A percentile compares a stretch with the other conserved stretches of the same genome.
These are phyloP conservation scores for Syzygium aromaticum DNA, from an alignment of 345 rosid genomes.

Conservation along the genomic window DNA sequence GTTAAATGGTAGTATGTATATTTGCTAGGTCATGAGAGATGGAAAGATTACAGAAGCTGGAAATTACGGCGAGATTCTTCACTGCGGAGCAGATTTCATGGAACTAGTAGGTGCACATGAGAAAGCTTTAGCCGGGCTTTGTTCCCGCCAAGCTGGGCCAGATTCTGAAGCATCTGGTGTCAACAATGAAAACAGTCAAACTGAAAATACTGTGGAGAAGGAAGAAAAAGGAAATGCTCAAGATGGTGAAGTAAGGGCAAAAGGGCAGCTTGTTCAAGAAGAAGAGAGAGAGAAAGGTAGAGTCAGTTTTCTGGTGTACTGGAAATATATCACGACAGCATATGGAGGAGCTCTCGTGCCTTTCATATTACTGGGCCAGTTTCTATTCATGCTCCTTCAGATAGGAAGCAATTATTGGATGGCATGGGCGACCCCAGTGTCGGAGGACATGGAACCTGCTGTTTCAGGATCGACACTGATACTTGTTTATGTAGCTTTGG, in stretches of 20 bases:
- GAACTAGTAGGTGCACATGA: constrained; percentile 74
- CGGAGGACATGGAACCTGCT: constrained; percentile 35
- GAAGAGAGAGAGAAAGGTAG: constrained; percentile 87
- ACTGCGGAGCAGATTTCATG: constrained; percentile 57
- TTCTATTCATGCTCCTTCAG: constrained; percentile 46
- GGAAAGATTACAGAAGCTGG: constrained; percentile 72
- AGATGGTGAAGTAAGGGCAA: constrained; percentile 27
- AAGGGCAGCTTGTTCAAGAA: constrained; percentile 73
- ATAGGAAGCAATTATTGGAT: constrained; percentile 81
- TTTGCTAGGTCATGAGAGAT: constrained; percentile 70
- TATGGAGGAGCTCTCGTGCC: constrained; percentile 66
- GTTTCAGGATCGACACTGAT: constrained; percentile 30
- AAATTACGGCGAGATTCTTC: constrained; percentile 52
- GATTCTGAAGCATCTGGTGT: constrained; percentile 10
- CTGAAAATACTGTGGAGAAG: background rate
- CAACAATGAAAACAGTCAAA: constrained; percentile 11
- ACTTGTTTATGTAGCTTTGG: constrained; percentile 41
- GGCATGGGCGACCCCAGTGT: constrained; percentile 62
- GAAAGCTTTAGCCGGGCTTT: constrained; percentile 47
- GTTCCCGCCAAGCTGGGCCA: constrained; percentile 18
- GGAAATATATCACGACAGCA: constrained; percentile 55
- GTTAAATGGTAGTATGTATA: background rate
- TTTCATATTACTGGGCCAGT: constrained; percentile 41
- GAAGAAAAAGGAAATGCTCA: constrained; percentile 14
- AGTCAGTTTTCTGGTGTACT: constrained; percentile 62